Evolutionary conservation across 78 protist species (phyloP), one percentile per base, ranked within the genome.

Genomic region (Dictyostelium citrinum): DNA sequence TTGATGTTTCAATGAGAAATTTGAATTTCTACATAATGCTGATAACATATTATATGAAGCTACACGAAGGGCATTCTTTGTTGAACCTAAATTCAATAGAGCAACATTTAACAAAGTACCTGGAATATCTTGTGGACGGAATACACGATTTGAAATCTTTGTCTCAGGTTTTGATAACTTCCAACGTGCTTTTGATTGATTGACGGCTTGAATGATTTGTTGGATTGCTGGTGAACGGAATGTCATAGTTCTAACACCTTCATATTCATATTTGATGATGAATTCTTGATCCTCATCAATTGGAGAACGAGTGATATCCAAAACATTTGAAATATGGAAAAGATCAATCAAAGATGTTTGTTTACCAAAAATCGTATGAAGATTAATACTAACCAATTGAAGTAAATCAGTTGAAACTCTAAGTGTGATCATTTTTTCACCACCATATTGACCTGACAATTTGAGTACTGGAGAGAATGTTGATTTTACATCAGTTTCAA

Each of bases 41-140:
- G 35, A 35, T 37, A 95, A 71, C 94, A 95, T 67, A 55, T 95
- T 86, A 20, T 95, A 95, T 8, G 96, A 80, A 22, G 97, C 92
- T 29, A 82, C 86, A 45, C 97, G 91, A 22, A 95, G 81, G 20
- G 79, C 68, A 46, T 83, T 78, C 9, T 78, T 51, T n/a, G 81
- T 82, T 5, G 51, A 20, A 49, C 96, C 97, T 17, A 95, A 27
- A 68, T 95, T 95, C 41, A 95, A 91, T 22, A 95, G 80, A 14
- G 96, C 97, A 49, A 95, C 95, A 86, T 95, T 95, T n/a, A 95
- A 71, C 5, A 95, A 27, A 10, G 96, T 95, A 58, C 96, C 97
- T 31, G 97, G 97, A 27, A 95, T 95, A 68, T 93, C 95, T 22
- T 78, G 76, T 16, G 97, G 97, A 27, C 95, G 85, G 74, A 95